Evolutionary conservation across 1,139 yeast species (phyloP).

Genomic region (Hansenula lynferdii): DNA sequence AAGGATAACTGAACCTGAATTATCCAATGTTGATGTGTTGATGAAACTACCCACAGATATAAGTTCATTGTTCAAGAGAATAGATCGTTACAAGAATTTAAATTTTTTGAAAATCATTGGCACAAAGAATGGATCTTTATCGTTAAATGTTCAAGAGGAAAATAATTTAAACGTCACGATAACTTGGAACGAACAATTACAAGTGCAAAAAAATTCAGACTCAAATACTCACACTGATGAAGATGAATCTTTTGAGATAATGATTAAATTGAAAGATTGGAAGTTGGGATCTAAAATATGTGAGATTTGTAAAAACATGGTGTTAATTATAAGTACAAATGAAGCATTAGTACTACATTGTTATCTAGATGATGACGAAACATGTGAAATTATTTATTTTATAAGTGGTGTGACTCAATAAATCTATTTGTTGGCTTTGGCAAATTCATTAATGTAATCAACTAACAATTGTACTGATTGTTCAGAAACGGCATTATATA

Average conservation of each 20-base stretch:
- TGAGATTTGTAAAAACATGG: conserved; percentile 47
- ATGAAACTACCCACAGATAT: conserved; percentile 47
- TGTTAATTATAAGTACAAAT: conserved; percentile 40
- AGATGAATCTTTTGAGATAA: conserved; percentile 33
- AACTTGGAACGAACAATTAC: conserved; percentile 47
- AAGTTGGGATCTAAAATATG: conserved; percentile 49
- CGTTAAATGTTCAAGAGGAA: conserved; percentile 50
- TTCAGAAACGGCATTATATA: conserved; percentile 68
- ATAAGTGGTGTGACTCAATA: conserved; percentile 32
- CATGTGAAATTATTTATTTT: conserved; percentile 51
- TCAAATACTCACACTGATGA: conserved; percentile 4
- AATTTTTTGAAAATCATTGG: conserved; percentile 27
- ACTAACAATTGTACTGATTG: conserved; percentile 17
- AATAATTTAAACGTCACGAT: conserved; percentile 45
- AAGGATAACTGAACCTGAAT: conserved; percentile 43
- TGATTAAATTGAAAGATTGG: conserved; percentile 52
- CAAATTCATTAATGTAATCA: conserved; percentile 58
- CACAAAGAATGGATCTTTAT: conserved; percentile 31
- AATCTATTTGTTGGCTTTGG: conserved; percentile 34
- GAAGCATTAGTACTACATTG: conserved; percentile 56
- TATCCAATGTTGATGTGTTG: conserved; percentile 42
- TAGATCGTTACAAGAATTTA: conserved; percentile 50
- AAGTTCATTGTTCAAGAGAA: conserved; percentile 41
- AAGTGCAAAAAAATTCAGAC: conserved; percentile 19
- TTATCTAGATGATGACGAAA: conserved; percentile 49